Conservation (phyloP, 139 green algal genomes). For the Chlamydomonas schloesseri region DNA sequence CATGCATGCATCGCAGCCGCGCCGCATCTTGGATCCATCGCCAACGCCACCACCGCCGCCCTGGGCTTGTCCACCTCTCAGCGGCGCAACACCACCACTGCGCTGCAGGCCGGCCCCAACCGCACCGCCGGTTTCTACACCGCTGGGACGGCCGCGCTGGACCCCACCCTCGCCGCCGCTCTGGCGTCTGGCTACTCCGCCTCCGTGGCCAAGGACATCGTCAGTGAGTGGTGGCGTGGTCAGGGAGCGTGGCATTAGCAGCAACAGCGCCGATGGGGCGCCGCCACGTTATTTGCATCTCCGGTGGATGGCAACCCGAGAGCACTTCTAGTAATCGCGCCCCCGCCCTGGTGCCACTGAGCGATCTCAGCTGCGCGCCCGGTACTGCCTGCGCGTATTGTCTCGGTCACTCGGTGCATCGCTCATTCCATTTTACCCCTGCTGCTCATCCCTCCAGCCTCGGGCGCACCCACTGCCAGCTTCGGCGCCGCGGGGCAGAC, state of each 20-base stretch:
- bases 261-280: too few relatives aligned
- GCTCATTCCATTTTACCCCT: too few relatives aligned
- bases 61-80: background rate
- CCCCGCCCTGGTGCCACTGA: too few relatives aligned
- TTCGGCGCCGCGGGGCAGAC: conserved; percentile 13
- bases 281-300: too few relatives aligned
- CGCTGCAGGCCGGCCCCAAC: conserved; percentile 20
- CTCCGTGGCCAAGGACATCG: conserved; percentile 24
- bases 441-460: too few relatives aligned
- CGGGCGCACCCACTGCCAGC: conserved; percentile 1
- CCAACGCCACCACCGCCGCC: conserved; percentile 16
- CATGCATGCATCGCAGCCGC: too few relatives aligned
- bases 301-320: too few relatives aligned
- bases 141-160: background rate
- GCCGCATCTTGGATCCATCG: background rate
- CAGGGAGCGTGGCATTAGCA: background rate
- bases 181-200: background rate
- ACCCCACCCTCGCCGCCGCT: background rate
- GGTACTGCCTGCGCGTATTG: background rate
- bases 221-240: background rate
- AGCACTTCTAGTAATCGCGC: too few relatives aligned
- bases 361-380: too few relatives aligned
- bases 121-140: conserved; percentile 28
- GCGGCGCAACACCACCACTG: background rate
- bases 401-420: too few relatives aligned